A percentile compares a stretch with the other conserved stretches of the same genome.
Evolutionary conservation across 495 filamentous ascomycete genomes (phyloP).

Genomic region (Lasiosphaeria ovina): DNA sequence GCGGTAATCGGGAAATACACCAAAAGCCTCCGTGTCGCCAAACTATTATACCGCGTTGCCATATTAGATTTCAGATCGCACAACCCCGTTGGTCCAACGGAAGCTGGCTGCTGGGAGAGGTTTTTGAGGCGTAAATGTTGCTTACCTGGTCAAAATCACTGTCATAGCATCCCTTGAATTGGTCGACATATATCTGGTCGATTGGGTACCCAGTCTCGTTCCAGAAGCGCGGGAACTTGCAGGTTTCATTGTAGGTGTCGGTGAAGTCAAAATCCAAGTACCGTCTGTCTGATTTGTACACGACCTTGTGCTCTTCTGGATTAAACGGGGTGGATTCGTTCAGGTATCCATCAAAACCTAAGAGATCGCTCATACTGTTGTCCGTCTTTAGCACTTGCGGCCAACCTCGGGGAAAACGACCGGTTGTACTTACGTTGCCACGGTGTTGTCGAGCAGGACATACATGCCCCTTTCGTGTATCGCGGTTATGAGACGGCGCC

Average conservation of each 20-base stretch:
- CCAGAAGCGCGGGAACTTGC: conserved; percentile 66
- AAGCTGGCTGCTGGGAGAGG: background rate
- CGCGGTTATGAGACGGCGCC: conserved; percentile 61
- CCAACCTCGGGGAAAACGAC: background rate
- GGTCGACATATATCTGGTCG: conserved; percentile 40
- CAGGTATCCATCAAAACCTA: conserved; percentile 64
- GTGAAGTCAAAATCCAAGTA: conserved; percentile 63
- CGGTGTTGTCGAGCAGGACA: conserved; percentile 68
- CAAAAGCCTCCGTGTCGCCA: conserved; percentile 66
- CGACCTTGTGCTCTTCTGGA: conserved; percentile 52
- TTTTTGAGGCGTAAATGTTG: background rate
- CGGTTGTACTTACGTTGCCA: conserved; percentile 49
- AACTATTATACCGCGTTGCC: conserved; percentile 33
- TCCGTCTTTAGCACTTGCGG: background rate
- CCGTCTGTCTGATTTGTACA: conserved; percentile 56
- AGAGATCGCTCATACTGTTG: conserved; percentile 58
- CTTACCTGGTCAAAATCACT: conserved; percentile 62
- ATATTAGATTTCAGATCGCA: background rate
- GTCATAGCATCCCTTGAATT: conserved; percentile 57
- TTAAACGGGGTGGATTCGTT: conserved; percentile 61
- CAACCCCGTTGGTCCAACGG: background rate
- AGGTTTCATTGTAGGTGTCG: conserved; percentile 55
- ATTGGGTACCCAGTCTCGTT: conserved; percentile 56
- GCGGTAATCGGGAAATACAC: conserved; percentile 65
- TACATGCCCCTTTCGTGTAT: conserved; percentile 73